Percentiles rank a stretch among this genome's conserved stretches.
Conservation (phyloP, 306 rosid species). For the Sicyos baderoa region DNA sequence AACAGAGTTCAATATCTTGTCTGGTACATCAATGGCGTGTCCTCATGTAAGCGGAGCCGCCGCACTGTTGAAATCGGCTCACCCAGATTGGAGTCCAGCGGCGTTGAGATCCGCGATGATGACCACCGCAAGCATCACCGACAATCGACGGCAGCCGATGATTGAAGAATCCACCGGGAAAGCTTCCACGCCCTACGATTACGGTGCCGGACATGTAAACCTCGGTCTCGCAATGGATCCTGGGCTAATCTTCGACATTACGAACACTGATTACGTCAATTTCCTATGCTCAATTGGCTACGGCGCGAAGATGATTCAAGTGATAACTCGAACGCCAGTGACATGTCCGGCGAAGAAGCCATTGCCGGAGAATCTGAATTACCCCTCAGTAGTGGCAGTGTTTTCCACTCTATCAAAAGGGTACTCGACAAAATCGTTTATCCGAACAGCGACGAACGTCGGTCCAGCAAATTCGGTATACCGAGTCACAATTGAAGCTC, state of each 20-base stretch:
- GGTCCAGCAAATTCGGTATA: constrained; percentile 50
- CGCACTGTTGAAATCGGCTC: constrained; percentile 74
- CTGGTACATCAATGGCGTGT: constrained; percentile 92
- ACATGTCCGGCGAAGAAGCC: constrained; percentile 50
- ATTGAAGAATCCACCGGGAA: constrained; percentile 66
- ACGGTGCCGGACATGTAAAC: constrained; percentile 72
- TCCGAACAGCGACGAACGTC: constrained; percentile 64
- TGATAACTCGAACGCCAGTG: constrained; percentile 42
- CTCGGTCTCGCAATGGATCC: constrained; percentile 73
- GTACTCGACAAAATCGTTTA: constrained; percentile 33
- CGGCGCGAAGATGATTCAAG: constrained; percentile 55
- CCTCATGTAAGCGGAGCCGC: constrained; percentile 93
- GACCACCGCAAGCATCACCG: constrained; percentile 55
- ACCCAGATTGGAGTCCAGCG: constrained; percentile 88
- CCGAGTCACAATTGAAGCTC: constrained; percentile 38
- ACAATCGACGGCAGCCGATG: constrained; percentile 48
- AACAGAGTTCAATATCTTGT: constrained; percentile 67
- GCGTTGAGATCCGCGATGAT: constrained; percentile 78
- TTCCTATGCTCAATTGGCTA: constrained; percentile 59
- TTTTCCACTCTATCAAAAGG: constrained; percentile 38
- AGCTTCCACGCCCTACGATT: constrained; percentile 54
- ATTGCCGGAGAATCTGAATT: constrained; percentile 59
- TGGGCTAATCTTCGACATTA: constrained; percentile 62
- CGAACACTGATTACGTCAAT: constrained; percentile 48
- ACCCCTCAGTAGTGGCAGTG: constrained; percentile 61